phyloP scores from a whole-genome alignment of 228 moss, liverwort and hornwort genomes.

The Sphagnum magellanicum region DNA sequence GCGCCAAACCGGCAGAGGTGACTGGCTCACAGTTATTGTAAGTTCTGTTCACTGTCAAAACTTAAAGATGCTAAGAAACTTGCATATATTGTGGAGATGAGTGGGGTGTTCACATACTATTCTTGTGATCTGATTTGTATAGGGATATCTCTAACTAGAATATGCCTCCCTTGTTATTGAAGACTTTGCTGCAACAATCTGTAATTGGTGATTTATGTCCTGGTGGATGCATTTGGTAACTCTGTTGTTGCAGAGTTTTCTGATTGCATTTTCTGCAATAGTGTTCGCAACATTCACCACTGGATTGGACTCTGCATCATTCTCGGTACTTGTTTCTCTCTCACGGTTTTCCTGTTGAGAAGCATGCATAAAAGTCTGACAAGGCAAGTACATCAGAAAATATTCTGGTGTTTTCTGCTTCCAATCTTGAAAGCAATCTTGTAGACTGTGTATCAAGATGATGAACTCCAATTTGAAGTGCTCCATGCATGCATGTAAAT shows the following conservation, averaged over 20 bases:
- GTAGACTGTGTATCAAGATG: no score
- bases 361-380: no score
- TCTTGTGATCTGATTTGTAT: no score
- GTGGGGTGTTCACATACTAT: neutral
- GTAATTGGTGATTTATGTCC: no score
- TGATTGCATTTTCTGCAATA: constrained; percentile 74
- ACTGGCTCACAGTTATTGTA: constrained; percentile 85
- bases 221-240: no score
- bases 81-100: neutral
- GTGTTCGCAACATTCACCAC: constrained; percentile 84
- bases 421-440: no score
- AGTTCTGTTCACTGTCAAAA: constrained; percentile 5
- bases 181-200: neutral
- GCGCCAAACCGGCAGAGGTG: constrained; percentile 83
- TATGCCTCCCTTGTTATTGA: no score
- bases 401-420: no score
- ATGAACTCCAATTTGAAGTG: neutral
- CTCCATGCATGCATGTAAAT: no score
- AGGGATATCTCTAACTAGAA: no score
- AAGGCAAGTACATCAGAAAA: no score
- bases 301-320: constrained; percentile 81
- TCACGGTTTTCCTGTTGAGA: no score
- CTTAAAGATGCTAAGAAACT: neutral
- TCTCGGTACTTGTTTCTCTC: constrained; percentile 42
- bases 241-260: constrained; percentile 61